A percentile compares a stretch with the other conserved stretches of the same genome.
Evolutionary conservation across 2,329 filamentous ascomycete species (phyloP).

Genomic region (Thermoascus crustaceus): DNA sequence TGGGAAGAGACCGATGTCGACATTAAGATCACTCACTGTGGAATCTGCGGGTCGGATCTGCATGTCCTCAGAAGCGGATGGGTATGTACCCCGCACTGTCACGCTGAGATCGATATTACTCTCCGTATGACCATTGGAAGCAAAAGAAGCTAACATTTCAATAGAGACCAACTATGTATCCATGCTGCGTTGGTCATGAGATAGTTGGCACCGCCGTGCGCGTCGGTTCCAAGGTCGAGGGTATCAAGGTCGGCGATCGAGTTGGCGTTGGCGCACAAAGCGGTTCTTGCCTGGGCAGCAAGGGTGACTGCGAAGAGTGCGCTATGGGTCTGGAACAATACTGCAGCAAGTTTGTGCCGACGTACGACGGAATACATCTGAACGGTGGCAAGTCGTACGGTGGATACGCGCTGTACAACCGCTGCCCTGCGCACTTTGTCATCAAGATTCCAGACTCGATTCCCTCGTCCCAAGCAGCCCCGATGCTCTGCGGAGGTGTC

Average conservation of each 20-base stretch:
- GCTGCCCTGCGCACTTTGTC: slow-evolving; percentile 51
- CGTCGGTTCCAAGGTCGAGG: slow-evolving; percentile 39
- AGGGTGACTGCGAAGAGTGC: slow-evolving; percentile 47
- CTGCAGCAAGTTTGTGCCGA: slow-evolving; percentile 23
- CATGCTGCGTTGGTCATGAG: slow-evolving; percentile 55
- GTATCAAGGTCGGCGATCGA: slow-evolving; percentile 27
- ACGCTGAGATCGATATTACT: no score
- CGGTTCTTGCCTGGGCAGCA: slow-evolving; percentile 42
- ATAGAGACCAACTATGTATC: slow-evolving; percentile 27
- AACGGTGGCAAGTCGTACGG: slow-evolving; percentile 59
- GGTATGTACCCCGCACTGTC: slow-evolving; percentile 15
- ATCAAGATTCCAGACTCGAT: slow-evolving; percentile 50
- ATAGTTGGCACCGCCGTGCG: slow-evolving; percentile 54
- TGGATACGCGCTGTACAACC: slow-evolving; percentile 52
- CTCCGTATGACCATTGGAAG: no score
- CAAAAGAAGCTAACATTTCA: background rate
- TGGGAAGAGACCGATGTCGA: slow-evolving; percentile 60
- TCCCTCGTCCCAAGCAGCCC: slow-evolving; percentile 48
- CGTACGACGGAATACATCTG: slow-evolving; percentile 24
- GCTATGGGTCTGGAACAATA: slow-evolving; percentile 33
- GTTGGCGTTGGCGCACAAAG: slow-evolving; percentile 54
- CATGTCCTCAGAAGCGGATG: slow-evolving; percentile 48
- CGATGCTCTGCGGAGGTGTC: slow-evolving; percentile 71
- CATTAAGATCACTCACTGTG: slow-evolving; percentile 56
- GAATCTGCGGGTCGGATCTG: slow-evolving; percentile 56